Evolutionary conservation across 768 basidiomycete species (phyloP).

Genomic region (Pleurotus citrinopileatus): DNA sequence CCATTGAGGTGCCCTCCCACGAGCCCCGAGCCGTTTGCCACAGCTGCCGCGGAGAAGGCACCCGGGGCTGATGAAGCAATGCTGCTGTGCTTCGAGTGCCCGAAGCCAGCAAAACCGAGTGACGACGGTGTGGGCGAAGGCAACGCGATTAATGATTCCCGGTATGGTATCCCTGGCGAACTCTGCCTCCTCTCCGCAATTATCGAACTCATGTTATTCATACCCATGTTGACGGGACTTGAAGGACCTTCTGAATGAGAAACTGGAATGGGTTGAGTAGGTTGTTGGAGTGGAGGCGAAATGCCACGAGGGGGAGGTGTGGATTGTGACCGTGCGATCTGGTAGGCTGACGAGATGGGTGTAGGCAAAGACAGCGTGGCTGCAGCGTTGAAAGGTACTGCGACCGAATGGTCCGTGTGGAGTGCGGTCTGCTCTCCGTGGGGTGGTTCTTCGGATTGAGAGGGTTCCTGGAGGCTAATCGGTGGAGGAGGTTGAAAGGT

Average conservation of each 20-base stretch:
- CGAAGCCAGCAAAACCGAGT: conserved; percentile 3
- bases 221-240: conserved; percentile 6
- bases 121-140: conserved; percentile 22
- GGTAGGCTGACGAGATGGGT: conserved; percentile 2
- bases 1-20: conserved; percentile 17
- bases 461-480: conserved; percentile 11
- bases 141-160: conserved; percentile 24
- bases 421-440: background rate
- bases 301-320: conserved; percentile 18
- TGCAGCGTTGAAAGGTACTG: background rate
- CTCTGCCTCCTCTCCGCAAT: conserved; percentile 5
- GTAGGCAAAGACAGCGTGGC: conserved; percentile 7
- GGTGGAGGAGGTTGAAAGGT: conserved; percentile 15
- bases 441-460: background rate
- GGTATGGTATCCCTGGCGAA: conserved; percentile 18
- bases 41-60: conserved; percentile 8
- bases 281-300: conserved; percentile 23
- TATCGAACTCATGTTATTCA: background rate
- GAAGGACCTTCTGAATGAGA: conserved; percentile 21
- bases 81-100: conserved; percentile 42
- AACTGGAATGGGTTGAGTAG: conserved; percentile 27
- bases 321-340: conserved; percentile 15
- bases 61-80: conserved; percentile 25
- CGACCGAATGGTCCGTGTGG: background rate
- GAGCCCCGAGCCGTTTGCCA: conserved; percentile 12